These are phyloP conservation scores for Metschnikowia noctiluminum DNA, from an alignment of 805 yeast species.

Conservation along the genomic window DNA sequence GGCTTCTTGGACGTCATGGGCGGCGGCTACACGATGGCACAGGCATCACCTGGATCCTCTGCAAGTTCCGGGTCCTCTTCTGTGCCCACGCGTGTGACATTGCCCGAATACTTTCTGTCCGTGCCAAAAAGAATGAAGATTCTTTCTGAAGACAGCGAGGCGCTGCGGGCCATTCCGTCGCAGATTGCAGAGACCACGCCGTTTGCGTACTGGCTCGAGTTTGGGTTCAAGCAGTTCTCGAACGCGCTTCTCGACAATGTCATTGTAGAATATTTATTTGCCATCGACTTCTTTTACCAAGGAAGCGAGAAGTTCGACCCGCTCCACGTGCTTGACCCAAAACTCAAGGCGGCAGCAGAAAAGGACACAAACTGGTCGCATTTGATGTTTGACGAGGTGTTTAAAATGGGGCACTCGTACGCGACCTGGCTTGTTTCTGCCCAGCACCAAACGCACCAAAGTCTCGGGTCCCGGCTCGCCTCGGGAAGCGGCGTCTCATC, in stretches of 20 bases:
- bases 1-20: conserved; percentile 15
- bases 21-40: conserved; percentile 1
- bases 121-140: conserved; percentile 61
- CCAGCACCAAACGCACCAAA: conserved; percentile 39
- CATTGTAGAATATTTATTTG: conserved; percentile 70
- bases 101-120: conserved; percentile 51
- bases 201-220: conserved; percentile 65
- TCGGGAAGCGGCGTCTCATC: conserved; percentile 7
- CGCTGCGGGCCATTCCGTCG: conserved; percentile 54
- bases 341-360: conserved; percentile 1
- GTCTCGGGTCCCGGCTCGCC: conserved; percentile 20
- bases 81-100: conserved; percentile 14
- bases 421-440: conserved; percentile 41
- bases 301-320: conserved; percentile 36
- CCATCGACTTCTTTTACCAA: conserved; percentile 65
- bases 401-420: conserved; percentile 43
- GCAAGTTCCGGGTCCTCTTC: background rate
- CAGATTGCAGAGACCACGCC: conserved; percentile 81
- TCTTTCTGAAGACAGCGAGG: conserved; percentile 33
- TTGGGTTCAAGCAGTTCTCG: conserved; percentile 68
- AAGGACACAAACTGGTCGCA: conserved; percentile 30
- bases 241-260: conserved; percentile 73
- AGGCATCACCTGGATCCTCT: background rate
- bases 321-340: conserved; percentile 15
- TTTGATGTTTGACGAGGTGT: conserved; percentile 36